Evolutionary conservation across 345 rosid genomes (phyloP), one percentile per base, ranked within the genome.

Genomic region (Hirschfeldia incana): DNA sequence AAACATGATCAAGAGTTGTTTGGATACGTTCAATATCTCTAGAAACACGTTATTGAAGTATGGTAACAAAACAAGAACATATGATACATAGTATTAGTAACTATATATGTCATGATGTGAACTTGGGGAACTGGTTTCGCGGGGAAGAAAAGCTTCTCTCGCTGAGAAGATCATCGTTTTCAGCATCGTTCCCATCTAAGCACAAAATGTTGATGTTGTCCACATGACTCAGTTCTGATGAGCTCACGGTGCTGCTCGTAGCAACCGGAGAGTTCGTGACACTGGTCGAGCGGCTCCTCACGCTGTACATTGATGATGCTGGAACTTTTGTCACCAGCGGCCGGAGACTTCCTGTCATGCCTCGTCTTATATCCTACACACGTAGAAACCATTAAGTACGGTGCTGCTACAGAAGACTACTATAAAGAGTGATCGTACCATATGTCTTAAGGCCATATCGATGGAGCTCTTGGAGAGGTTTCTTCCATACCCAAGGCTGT

Each of bases 401-500:
- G 57, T 49, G 57, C 17, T 49, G n/a, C 17, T 49, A 49, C 0
- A 49, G 2, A 49, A 27, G 37, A 39, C 8, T 10, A 59, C n/a
- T 32, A 8, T 65, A 39, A 65, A 55, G 0, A 15, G 63, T 63
- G 32, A 26, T 46, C 42, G 12, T 85, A 93, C 98, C 98, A 93
- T 91, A 61, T 93, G 98, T 74, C 98, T 84, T 63, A 93, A 60
- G 34, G 98, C 97, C 98, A 93, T 93, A 44, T 93, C 98, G 8
- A 93, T 86, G 8, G 98, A 93, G 83, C 86, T 90, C 68, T 89
- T 91, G 15, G 97, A 93, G 63, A 93, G 86, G 29, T 87, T 81
- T 81, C 97, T 88, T 10, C 98, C 98, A 62, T 91, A 93, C 10
- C 92, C 93, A 34, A 87, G 86, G 74, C 87, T 78, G 42, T 85